Evolutionary conservation across 768 basidiomycete species (phyloP), one percentile per base, ranked within the genome.

Genomic region (Psilocybe cubensis): DNA sequence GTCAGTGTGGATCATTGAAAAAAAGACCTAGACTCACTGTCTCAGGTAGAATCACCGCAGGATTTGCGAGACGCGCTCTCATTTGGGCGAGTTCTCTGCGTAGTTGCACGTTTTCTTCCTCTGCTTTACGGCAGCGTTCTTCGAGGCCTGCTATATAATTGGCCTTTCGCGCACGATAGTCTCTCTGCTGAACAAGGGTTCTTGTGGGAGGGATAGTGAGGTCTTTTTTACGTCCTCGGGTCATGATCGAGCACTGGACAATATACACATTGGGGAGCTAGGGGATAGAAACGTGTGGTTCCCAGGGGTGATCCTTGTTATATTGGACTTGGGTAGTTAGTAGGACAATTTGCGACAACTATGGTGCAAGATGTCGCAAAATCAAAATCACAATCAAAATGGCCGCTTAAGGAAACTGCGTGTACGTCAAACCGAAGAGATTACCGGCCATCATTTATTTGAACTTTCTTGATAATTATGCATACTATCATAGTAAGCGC

Each of bases 161-260:
- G 4, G 83, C 82, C 63, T 83, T 83, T 49, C 85, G 77, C 6
- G 84, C 85, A 18, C 86, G 81, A 65, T 86, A 88, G 69, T 85
- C 85, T 10, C 86, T 79, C 66, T 88, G 86, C 62, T 85, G 83
- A 45, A 81, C 75, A 25, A 88, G 77, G 40, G 83, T 79, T 25
- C 85, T 79, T 20, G 83, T 79, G 3, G 83, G 78, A 23, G 85
- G 83, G 50, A 83, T 85, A 21, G 83, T 82, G 33, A 81, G 70
- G 71, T 88, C 84, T 70, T 84, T 86, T 71, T 86, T 85, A 63
- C 86, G 83, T 41, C 86, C 86, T 70, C 86, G 76, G 50, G 85
- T 82, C 86, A 88, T 86, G 41, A 60, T 40, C 48, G 44, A 24
- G 52, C 43, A 59, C 48, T 20, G 51, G 38, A 28, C 21, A 55